phyloP scores from a whole-genome alignment of 164 flowering plant genomes.

The Berberis vulgaris region DNA sequence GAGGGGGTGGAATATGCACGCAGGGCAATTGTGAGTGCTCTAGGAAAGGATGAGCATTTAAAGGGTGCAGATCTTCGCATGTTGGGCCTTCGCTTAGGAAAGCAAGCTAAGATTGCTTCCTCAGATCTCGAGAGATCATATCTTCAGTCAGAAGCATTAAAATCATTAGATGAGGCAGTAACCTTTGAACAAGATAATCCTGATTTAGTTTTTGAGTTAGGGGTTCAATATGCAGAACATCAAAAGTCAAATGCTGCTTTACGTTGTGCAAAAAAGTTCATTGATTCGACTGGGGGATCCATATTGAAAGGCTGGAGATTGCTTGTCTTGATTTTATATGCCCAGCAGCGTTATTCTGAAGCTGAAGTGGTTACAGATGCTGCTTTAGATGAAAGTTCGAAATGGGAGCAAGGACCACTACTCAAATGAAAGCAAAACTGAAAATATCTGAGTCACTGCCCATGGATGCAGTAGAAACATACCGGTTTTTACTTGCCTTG shows the following conservation, averaged over 20 bases:
- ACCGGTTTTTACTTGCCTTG: neutral
- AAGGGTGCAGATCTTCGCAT: no score
- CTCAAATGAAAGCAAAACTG: neutral
- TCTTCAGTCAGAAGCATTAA: no score
- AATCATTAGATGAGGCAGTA: neutral
- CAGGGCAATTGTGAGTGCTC: neutral
- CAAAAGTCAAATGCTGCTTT: neutral
- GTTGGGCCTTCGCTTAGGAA: no score
- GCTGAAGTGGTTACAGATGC: neutral
- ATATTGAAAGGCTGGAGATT: neutral
- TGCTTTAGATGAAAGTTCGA: neutral
- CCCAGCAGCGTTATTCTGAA: neutral
- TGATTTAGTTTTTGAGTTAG: neutral
- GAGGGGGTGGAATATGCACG: neutral
- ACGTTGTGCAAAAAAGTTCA: neutral
- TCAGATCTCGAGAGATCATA: no score
- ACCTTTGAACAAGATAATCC: neutral
- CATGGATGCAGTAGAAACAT: neutral
- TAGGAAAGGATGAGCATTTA: no score
- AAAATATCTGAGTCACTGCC: neutral
- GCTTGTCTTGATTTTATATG: neutral
- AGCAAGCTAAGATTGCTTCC: no score
- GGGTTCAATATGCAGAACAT: neutral
- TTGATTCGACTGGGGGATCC: neutral
- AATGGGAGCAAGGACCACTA: neutral